Base-by-base conservation (phyloP, 805 yeast species). In the Teunomyces cretensis region DNA sequence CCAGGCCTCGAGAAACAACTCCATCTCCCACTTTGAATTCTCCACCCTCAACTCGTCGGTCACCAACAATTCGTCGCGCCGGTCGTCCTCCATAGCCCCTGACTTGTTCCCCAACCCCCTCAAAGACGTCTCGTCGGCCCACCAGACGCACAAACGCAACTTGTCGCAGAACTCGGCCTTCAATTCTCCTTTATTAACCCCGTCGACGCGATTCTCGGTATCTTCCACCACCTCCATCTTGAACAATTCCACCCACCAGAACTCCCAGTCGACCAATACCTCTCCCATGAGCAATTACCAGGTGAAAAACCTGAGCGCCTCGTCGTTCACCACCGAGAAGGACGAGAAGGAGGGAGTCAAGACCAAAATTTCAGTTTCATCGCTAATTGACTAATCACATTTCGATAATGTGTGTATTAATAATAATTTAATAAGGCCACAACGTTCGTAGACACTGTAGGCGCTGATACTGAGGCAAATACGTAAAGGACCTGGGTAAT, bases 91-190 rank as follows among this genome's bases (percentile, higher is more conserved):
- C 2, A 52, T 70, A 38, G 75, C 74, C 3, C 75, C 70, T 7
- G 78, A 74, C 46, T 58, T 69, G 41, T 72, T 70, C 58, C 75
- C 76, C 5, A 70, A 65, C 48, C 72, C 73, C 14, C 45, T 51
- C 33, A 50, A 50, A 33, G 54, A 50, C 26, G 44, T 36, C 19
- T 9, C 38, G 16, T 3, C 22, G 22, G 22, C 22, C 22, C 22
- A 19, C 22, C 39, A 26, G 30, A 7, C 39, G 14, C 67, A 63
- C 43, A 64, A 65, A 44, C 50, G 68, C 35, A 64, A 57, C 39
- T 38, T 60, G 2, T 60, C 68, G 12, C 66, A 61, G 50, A 60
- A 58, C 46, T 62, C 67, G 19, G 60, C 66, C 12, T 61, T 62
- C 48, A 60, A 59, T 50, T 61, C 65, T 28, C 65, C 68, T 9